Percentiles rank a stretch among this genome's conserved stretches.
These are phyloP conservation scores for Porcisia deanei DNA, from an alignment of 208 protist species.

Conservation along the genomic window DNA sequence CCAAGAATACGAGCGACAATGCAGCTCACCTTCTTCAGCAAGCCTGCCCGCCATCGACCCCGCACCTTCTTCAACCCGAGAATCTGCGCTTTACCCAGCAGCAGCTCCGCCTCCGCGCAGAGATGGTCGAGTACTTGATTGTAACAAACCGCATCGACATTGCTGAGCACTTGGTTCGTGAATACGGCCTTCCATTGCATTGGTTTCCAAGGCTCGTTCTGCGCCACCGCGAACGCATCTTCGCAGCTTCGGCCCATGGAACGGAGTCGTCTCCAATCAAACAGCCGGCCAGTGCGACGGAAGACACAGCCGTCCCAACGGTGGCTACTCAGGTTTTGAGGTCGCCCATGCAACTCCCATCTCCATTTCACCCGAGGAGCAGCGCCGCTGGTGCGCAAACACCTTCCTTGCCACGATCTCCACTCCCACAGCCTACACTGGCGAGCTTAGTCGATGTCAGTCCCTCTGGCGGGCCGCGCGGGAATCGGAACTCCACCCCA, in stretches of 20 bases:
- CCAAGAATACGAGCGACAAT: slow-evolving; percentile 13
- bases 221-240: slow-evolving; percentile 21
- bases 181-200: slow-evolving; percentile 68
- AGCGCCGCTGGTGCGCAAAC: background rate
- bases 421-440: background rate
- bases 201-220: slow-evolving; percentile 73
- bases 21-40: slow-evolving; percentile 32
- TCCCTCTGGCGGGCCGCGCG: background rate
- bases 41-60: slow-evolving; percentile 59
- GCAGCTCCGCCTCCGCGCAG: slow-evolving; percentile 61
- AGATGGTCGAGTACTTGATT: slow-evolving; percentile 85
- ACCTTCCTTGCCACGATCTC: slow-evolving; percentile 3
- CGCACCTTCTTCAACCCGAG: slow-evolving; percentile 50
- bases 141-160: slow-evolving; percentile 55
- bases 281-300: background rate
- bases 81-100: slow-evolving; percentile 48
- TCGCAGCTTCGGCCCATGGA: background rate
- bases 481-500: background rate
- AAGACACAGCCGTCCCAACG: background rate
- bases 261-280: background rate
- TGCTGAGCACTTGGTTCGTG: slow-evolving; percentile 54
- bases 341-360: slow-evolving; percentile 26
- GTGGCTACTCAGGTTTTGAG: background rate
- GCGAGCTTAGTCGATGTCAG: background rate
- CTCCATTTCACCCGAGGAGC: background rate